Evolutionary conservation across 129 eudicot genomes (phyloP).

Genomic region (Ambrosia trifida): DNA sequence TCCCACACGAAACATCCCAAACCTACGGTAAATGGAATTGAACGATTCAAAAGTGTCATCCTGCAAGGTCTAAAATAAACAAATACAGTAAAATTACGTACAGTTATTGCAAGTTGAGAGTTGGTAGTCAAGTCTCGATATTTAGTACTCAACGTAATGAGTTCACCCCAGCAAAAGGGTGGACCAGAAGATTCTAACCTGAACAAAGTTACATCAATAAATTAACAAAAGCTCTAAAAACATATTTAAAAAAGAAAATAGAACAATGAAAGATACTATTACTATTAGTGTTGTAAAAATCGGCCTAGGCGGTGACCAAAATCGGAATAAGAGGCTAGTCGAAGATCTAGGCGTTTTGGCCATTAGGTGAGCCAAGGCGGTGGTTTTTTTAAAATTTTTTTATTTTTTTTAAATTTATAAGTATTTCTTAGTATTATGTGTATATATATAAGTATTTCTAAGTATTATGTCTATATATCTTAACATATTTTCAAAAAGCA

Average conservation of each 20-base stretch:
- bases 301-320: too few relatives aligned
- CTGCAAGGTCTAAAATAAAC: background rate
- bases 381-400: too few relatives aligned
- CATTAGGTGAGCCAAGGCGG: too few relatives aligned
- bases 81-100: conserved; percentile 30
- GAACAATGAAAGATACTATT: background rate
- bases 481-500: too few relatives aligned
- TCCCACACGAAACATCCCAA: conserved; percentile 94
- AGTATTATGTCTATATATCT: too few relatives aligned
- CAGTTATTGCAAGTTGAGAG: conserved; percentile 83
- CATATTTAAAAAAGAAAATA: too few relatives aligned
- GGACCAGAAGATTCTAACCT: conserved; percentile 90
- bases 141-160: conserved; percentile 86
- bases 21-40: conserved; percentile 45
- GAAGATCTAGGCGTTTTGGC: too few relatives aligned
- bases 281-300: too few relatives aligned
- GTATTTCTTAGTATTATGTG: too few relatives aligned
- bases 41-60: background rate
- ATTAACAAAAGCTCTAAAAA: background rate
- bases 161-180: conserved; percentile 88
- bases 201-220: conserved; percentile 25
- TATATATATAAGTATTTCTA: too few relatives aligned
- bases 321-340: too few relatives aligned
- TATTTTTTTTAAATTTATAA: too few relatives aligned
- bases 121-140: conserved; percentile 90